Base-by-base conservation (phyloP, 768 basidiomycete species). In the Macrocybe gigantea region DNA sequence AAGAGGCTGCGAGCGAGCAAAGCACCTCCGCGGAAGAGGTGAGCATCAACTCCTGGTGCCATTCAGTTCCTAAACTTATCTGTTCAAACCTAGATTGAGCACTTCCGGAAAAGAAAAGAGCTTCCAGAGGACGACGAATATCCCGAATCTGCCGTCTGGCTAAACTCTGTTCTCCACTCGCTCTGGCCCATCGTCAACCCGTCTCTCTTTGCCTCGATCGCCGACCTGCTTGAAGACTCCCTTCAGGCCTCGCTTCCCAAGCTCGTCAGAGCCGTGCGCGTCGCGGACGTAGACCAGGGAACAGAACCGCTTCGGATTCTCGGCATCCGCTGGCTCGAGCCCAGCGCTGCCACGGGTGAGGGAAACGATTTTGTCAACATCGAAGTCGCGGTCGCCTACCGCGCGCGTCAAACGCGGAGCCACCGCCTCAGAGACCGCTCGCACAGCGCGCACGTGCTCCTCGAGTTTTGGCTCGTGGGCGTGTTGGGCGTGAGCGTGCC, bases 131-230 rank as follows among this genome's bases (percentile, higher is more conserved):
- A 5, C 44, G 54, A 44, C 37, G 36, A 43, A 46, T 45, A 53
- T 0, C 64, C 70, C 1, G 73, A 74, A 56, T 61, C 66, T 4
- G 68, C 71, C 13, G 47, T 54, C 14, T 89, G 87, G 88, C 71
- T 87, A 33, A 88, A 88, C 61, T 66, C 77, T 4, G 61, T 88
- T 44, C 63, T 85, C 22, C 62, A 68, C 35, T 72, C 76, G 2
- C 60, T 89, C 7, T 90, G 88, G 88, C 85, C 85, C 0, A 73
- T 88, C 48, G 66, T 88, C 50, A 85, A 88, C 58, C 85, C 88
- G 2, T 71, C 79, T 22, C 68, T 88, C 43, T 82, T 83, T 62
- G 65, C 64, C 6, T 66, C 75, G 5, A 48, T 80, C 33, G 68
- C 78, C 11, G 85, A 88, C 63, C 81, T 83, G 68, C 61, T 82